Base-by-base conservation (phyloP, 176 grass and related monocot genomes). In the Oryza brachyantha region DNA sequence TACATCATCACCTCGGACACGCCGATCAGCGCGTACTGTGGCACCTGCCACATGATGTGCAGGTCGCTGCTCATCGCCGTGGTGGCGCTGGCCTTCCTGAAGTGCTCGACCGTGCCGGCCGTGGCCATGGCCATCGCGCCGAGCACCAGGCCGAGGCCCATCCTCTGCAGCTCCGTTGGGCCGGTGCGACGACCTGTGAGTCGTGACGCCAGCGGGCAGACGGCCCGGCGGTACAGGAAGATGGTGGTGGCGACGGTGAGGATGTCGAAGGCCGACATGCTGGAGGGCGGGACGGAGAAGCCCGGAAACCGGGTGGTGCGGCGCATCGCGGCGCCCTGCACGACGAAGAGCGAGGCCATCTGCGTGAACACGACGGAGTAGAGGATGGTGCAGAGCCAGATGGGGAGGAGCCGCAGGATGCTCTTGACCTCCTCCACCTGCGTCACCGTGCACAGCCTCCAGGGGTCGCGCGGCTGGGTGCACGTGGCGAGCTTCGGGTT, bases 311-410 rank as follows among this genome's bases (percentile, higher is more conserved):
- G 36, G 13, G 91, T 58, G 24, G 77, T 83, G n/a, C 82, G 85
- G 80, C 72, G 74, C 95, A 98, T 98, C 22, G 90, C 87, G 22
- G 89, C 92, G 11, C 95, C 95, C 85, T 98, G 95, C 27, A 92
- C 95, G 26, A 98, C 95, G 67, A 98, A 98, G 19, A 98, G 84
- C 58, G 95, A 98, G 13, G 92, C 92, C 95, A 98, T 98, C 75
- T 98, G 95, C 2, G 95, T 98, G 89, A 98, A 98, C 2, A 98
- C 87, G 17, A 98, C 95, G 36, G 95, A 98, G 84, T 98, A 98
- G 69, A 91, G 85, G 92, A 98, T 98, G 85, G 95, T 98, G 83
- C 87, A 92, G 69, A 98, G 85, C 95, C 95, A 94, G 66, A 98
- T 90, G 61, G 92, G 95, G 40, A 98, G 87, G 10, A 98, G 85